Percentiles rank a stretch among this genome's conserved stretches.
These are phyloP conservation scores for Oenanthe sinensis DNA, from an alignment of 129 eudicot species.

Conservation along the genomic window DNA sequence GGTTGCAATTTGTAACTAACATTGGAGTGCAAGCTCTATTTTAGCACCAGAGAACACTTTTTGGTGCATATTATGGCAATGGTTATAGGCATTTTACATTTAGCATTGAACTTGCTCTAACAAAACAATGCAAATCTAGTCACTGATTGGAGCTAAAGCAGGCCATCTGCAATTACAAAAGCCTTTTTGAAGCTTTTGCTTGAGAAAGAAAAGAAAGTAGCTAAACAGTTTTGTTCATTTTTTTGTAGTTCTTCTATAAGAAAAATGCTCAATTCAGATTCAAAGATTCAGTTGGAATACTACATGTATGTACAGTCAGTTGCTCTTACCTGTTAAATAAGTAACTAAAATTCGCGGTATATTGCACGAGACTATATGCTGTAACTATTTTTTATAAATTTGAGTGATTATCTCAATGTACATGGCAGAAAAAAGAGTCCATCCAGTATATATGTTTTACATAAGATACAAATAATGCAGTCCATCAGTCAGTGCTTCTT, in stretches of 20 bases:
- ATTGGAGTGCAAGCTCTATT: too few species aligned
- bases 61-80: too few species aligned
- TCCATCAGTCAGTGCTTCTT: slow-evolving; percentile 38
- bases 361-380: background rate
- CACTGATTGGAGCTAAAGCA: background rate
- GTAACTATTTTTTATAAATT: background rate
- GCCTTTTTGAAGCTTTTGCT: too few species aligned
- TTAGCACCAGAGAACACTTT: too few species aligned
- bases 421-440: background rate
- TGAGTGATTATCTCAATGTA: background rate
- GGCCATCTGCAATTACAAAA: background rate
- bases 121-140: background rate
- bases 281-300: background rate
- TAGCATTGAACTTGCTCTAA: too few species aligned
- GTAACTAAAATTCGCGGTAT: too few species aligned
- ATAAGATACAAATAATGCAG: background rate
- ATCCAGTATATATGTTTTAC: background rate
- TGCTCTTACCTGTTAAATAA: background rate
- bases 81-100: too few species aligned
- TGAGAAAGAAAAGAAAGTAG: background rate
- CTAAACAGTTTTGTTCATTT: too few species aligned
- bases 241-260: too few species aligned
- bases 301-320: background rate
- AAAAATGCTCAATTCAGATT: background rate
- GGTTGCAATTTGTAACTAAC: too few species aligned